Percentiles rank a stretch among this genome's conserved stretches.
These are phyloP conservation scores for Syzygium grande DNA, from an alignment of 345 rosid species.

Conservation along the genomic window DNA sequence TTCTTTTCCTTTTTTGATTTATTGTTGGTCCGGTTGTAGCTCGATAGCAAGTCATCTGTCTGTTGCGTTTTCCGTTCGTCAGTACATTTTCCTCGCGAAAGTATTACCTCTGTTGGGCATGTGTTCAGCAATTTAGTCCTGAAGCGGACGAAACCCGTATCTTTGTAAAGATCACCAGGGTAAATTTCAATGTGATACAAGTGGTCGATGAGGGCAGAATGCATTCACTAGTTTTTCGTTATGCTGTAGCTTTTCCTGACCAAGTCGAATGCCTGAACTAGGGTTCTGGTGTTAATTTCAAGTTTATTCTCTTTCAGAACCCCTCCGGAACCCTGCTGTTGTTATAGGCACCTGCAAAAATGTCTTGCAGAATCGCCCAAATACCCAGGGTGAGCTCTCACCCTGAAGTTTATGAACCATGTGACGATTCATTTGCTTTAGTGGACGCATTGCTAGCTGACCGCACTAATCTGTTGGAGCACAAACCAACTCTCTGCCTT, in stretches of 20 bases:
- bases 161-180: neutral
- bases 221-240: neutral
- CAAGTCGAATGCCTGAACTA: neutral
- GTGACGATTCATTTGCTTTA: constrained; percentile 87
- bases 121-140: neutral
- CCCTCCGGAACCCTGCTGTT: neutral
- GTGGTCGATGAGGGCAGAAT: neutral
- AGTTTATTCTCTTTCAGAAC: neutral
- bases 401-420: constrained; percentile 83
- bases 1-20: neutral
- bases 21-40: neutral
- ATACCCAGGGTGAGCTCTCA: constrained; percentile 78
- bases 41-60: neutral
- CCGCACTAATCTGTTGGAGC: constrained; percentile 41
- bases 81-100: neutral
- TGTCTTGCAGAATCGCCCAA: constrained; percentile 46
- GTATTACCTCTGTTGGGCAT: neutral
- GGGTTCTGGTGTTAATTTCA: neutral
- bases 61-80: neutral
- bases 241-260: neutral
- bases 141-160: neutral
- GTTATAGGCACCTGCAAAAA: constrained; percentile 11
- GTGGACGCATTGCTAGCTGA: constrained; percentile 88
- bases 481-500: constrained; percentile 55
- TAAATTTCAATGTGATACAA: neutral